A percentile compares a stretch with the other conserved stretches of the same genome.
These are phyloP conservation scores for Saccharomycopsis selenospora DNA, from an alignment of 805 yeast genomes.

Conservation along the genomic window DNA sequence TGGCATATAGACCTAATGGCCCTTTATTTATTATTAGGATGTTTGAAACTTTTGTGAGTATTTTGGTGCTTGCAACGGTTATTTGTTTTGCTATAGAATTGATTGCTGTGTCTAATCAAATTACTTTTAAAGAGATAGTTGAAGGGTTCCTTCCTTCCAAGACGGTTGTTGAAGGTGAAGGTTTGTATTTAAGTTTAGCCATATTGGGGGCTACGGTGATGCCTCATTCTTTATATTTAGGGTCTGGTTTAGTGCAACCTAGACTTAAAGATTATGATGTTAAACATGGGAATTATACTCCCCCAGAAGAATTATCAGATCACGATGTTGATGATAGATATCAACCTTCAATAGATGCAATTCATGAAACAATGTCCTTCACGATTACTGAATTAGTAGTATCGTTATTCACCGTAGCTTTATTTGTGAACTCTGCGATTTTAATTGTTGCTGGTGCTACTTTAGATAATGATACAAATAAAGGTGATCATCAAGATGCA, in stretches of 20 bases:
- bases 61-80: conserved; percentile 74
- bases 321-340: conserved; percentile 38
- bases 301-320: conserved; percentile 17
- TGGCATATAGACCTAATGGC: conserved; percentile 84
- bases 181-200: conserved; percentile 72
- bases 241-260: conserved; percentile 83
- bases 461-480: conserved; percentile 27
- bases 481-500: conserved; percentile 64
- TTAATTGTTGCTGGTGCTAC: conserved; percentile 90
- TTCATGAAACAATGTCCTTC: conserved; percentile 68
- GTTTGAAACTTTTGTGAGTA: conserved; percentile 76
- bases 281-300: conserved; percentile 38
- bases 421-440: conserved; percentile 89
- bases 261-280: conserved; percentile 69
- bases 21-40: conserved; percentile 69
- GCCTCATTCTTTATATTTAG: conserved; percentile 86
- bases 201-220: conserved; percentile 91
- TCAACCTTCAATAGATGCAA: conserved; percentile 74
- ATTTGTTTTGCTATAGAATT: conserved; percentile 78
- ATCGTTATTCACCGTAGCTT: conserved; percentile 77
- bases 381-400: conserved; percentile 78
- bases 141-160: conserved; percentile 57
- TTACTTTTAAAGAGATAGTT: conserved; percentile 52
- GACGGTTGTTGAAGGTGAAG: conserved; percentile 49
- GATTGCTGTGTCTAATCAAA: conserved; percentile 50